Conservation (phyloP, 768 basidiomycete genomes). For the Leccinum truebloodii region DNA sequence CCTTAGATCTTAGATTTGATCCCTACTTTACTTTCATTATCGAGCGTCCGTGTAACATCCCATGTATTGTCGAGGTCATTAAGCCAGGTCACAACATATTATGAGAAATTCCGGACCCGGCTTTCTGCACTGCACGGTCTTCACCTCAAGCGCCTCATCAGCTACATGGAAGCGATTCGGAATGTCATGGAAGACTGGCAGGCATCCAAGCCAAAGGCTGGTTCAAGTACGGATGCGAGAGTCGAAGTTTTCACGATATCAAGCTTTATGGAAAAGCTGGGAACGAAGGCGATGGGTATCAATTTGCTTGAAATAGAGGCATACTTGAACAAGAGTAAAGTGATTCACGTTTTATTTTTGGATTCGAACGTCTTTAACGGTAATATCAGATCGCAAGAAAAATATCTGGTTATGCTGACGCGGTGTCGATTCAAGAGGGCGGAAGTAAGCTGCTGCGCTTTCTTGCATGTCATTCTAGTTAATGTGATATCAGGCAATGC, state of each 20-base stretch:
- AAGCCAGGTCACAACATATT: slow-evolving; percentile 75
- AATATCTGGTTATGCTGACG: slow-evolving; percentile 83
- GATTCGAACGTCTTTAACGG: not conserved
- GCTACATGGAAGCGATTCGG: slow-evolving; percentile 69
- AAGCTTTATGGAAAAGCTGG: slow-evolving; percentile 64
- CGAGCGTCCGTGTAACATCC: slow-evolving; percentile 66
- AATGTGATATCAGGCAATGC: slow-evolving; percentile 10
- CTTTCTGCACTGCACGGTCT: slow-evolving; percentile 72
- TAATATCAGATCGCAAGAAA: slow-evolving; percentile 62
- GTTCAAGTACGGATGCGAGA: slow-evolving; percentile 21
- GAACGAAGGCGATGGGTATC: slow-evolving; percentile 67
- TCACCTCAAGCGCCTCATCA: slow-evolving; percentile 76
- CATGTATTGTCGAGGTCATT: slow-evolving; percentile 60
- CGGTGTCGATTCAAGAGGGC: slow-evolving; percentile 45
- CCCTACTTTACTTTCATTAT: slow-evolving; percentile 84
- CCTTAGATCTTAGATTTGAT: slow-evolving; percentile 81
- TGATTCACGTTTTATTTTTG: slow-evolving; percentile 43
- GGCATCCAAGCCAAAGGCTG: slow-evolving; percentile 21
- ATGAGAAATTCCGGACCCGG: slow-evolving; percentile 74
- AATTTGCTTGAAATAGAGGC: slow-evolving; percentile 81
- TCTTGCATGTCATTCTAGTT: not conserved
- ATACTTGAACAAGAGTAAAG: slow-evolving; percentile 86
- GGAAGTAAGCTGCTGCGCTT: slow-evolving; percentile 20
- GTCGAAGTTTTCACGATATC: slow-evolving; percentile 69
- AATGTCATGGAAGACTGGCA: slow-evolving; percentile 59